Base-by-base conservation (phyloP, 2,329 filamentous ascomycete species). In the Dactylonectria estremocensis region DNA sequence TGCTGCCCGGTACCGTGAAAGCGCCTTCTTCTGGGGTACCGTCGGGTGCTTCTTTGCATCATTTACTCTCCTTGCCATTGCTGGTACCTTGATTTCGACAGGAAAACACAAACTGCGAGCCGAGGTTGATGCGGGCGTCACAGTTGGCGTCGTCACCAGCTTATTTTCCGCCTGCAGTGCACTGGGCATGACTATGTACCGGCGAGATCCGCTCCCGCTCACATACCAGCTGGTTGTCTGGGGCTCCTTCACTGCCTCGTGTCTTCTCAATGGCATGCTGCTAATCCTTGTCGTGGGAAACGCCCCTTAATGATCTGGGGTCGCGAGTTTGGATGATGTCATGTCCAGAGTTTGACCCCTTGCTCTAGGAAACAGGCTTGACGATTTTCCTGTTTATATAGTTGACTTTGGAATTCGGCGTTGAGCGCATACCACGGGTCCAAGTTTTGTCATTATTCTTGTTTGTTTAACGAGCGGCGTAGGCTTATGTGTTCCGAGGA, bases 71-170 rank as follows among this genome's bases (percentile, higher is more conserved):
- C 86, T 94, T 40, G 78, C 87, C 54, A 86, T 95, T 35, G 88
- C 92, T 0, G 85, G 85, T 43, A 84, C 92, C 10, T 86, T 96
- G 43, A 89, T 93, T 35, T 81, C 84, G 14, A 93, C 93, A 1
- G 93, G 92, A 9, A 86, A 88, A 53, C 91, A 90, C 76, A 92
- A 88, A 77, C 85, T 92, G 71, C 85, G 88, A 5, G 85, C 90
- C n/a, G 90, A 93, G 78, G 93, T 95, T 3, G 92, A 95, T 74
- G 89, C 88, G 0, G 93, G 91, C 9, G 91, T 93, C 2, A 85
- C 93, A 1, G 84, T 93, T 46, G 93, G 92, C 10, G 90, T 92
- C 16, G 85, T 93, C 35, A 84, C 88, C 33, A 93, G 91, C 69
- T 78, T 95, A 46, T 85, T 90, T 67, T 90, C 90, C 73, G 89